Evolutionary conservation across 2,329 filamentous ascomycete genomes (phyloP).

Genomic region (Rachicladosporium sp.): DNA sequence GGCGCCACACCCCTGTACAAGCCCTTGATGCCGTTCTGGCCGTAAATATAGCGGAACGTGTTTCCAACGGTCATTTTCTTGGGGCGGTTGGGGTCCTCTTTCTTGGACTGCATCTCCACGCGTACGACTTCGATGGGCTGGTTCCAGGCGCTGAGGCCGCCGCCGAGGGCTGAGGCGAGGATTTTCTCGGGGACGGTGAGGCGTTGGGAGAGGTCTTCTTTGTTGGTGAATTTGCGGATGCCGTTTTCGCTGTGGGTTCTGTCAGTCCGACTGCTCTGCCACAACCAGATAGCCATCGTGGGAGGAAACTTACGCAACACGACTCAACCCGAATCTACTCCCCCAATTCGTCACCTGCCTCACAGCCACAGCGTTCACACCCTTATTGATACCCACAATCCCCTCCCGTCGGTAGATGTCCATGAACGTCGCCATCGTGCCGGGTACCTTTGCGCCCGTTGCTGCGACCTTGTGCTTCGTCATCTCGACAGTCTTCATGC

Average conservation of each 20-base stretch:
- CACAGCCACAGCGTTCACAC: conserved; percentile 96
- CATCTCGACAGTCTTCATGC: conserved; percentile 99
- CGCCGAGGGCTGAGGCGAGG: conserved; percentile 70
- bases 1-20: conserved; percentile 92
- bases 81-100: conserved; percentile 88
- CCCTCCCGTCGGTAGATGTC: conserved; percentile 92
- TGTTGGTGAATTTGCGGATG: conserved; percentile 67
- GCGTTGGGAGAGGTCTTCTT: conserved; percentile 61
- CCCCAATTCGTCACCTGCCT: conserved; percentile 99
- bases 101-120: conserved; percentile 99
- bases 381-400: conserved; percentile 91
- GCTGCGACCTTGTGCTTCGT: conserved; percentile 93
- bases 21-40: conserved; percentile 75
- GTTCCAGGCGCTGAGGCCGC: conserved; percentile 95
- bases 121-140: conserved; percentile 99
- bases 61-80: conserved; percentile 98
- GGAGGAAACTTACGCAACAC: conserved; percentile 47
- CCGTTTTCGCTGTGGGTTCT: conserved; percentile 49
- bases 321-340: conserved; percentile 83
- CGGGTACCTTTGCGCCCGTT: conserved; percentile 68
- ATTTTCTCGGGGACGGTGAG: conserved; percentile 78
- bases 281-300: neutral
- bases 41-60: conserved; percentile 73
- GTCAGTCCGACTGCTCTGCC: too few relatives aligned
- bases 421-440: conserved; percentile 92